Evolutionary conservation across 176 grass and related monocot genomes (phyloP).

Genomic region (Dendrocalamus sinicus): DNA sequence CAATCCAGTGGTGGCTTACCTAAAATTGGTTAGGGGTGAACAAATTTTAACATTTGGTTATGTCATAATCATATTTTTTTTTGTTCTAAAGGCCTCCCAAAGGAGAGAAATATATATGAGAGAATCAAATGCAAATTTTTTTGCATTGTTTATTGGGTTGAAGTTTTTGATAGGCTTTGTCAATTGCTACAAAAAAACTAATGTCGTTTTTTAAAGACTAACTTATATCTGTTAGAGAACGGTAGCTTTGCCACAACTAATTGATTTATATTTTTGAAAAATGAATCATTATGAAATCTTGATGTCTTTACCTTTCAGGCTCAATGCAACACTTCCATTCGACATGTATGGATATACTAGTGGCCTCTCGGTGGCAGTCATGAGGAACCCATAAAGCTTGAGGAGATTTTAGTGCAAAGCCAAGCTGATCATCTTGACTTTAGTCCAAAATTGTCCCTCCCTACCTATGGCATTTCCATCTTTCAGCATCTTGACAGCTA

Average conservation of each 20-base stretch:
- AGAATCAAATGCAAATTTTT: conserved; percentile 15
- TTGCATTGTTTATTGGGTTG: neutral
- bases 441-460: conserved; percentile 76
- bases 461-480: conserved; percentile 76
- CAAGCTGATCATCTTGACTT: conserved; percentile 88
- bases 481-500: conserved; percentile 78
- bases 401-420: conserved; percentile 80
- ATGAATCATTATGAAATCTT: neutral
- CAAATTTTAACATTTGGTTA: conserved; percentile 33
- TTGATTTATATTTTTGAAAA: neutral
- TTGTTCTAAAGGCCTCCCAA: conserved; percentile 12
- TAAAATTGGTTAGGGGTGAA: conserved; percentile 41
- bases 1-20: conserved; percentile 82
- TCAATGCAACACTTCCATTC: conserved; percentile 77
- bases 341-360: conserved; percentile 89
- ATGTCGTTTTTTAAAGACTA: neutral
- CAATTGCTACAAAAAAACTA: neutral
- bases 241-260: neutral
- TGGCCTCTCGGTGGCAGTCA: conserved; percentile 72
- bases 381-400: conserved; percentile 75
- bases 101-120: neutral
- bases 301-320: conserved; percentile 66
- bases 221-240: conserved; percentile 9
- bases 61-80: neutral
- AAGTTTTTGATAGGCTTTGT: neutral